A percentile compares a stretch with the other conserved stretches of the same genome.
Evolutionary conservation across 2,329 filamentous ascomycete species (phyloP).

Genomic region (Peltaster fructicola): DNA sequence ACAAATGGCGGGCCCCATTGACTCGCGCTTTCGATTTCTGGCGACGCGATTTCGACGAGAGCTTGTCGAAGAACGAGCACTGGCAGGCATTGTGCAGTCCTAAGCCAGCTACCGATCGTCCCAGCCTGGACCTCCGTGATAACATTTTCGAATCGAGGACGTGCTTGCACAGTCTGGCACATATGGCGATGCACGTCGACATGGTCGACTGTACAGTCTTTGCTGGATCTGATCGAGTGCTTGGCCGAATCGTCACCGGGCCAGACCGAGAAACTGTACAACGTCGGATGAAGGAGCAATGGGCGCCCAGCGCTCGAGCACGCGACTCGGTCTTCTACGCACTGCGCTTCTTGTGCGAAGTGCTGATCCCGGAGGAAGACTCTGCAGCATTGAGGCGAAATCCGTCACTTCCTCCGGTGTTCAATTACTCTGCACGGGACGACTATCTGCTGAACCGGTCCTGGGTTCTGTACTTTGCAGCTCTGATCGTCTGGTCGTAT

Average conservation of each 20-base stretch:
- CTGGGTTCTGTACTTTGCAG: constrained; percentile 90
- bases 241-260: constrained; percentile 68
- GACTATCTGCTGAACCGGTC: constrained; percentile 81
- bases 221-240: constrained; percentile 65
- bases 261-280: constrained; percentile 67
- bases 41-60: constrained; percentile 81
- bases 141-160: constrained; percentile 75
- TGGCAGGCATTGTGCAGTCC: constrained; percentile 20
- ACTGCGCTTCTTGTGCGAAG: constrained; percentile 71
- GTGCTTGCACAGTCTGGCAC: constrained; percentile 80
- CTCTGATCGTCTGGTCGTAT: constrained; percentile 87
- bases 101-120: constrained; percentile 2
- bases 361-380: constrained; percentile 47
- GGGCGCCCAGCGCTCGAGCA: constrained; percentile 77
- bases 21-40: constrained; percentile 84
- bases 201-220: constrained; percentile 97
- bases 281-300: constrained; percentile 68
- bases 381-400: constrained; percentile 5
- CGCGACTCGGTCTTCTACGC: constrained; percentile 88
- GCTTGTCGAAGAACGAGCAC: constrained; percentile 39
- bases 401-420: constrained; percentile 18
- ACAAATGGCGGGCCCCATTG: constrained; percentile 77
- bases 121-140: constrained; percentile 33
- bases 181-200: constrained; percentile 96
- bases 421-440: constrained; percentile 61